phyloP scores from a whole-genome alignment of 2,329 filamentous ascomycete genomes.

The Endoconidiophora laricicola region DNA sequence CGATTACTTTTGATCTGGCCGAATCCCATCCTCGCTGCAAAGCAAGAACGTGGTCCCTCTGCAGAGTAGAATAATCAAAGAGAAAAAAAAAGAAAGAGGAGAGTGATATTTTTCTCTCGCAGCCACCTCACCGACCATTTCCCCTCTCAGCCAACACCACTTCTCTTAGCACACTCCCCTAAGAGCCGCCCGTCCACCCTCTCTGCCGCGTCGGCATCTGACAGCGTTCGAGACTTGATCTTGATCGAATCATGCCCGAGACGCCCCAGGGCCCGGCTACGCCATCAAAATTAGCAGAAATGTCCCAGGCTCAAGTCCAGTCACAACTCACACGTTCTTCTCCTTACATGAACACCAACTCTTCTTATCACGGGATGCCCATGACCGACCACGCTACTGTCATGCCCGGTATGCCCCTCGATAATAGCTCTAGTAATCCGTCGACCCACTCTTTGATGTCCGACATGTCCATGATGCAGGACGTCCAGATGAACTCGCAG shows the following conservation, averaged over 20 bases:
- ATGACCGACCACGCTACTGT: conserved; percentile 7
- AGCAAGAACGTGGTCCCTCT: background rate
- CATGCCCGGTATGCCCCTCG: conserved; percentile 6
- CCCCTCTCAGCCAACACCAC: background rate
- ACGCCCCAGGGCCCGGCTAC: conserved; percentile 1
- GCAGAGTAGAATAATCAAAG: conserved; percentile 6
- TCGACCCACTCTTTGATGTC: conserved; percentile 8
- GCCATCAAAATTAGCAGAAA: background rate
- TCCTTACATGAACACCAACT: conserved; percentile 2
- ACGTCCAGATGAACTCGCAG: conserved; percentile 6
- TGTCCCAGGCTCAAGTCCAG: background rate
- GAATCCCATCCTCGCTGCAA: background rate
- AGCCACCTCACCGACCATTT: background rate
- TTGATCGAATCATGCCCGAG: conserved; percentile 2
- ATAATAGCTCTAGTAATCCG: background rate
- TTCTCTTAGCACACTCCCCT: background rate
- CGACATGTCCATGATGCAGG: conserved; percentile 7
- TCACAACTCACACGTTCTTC: background rate
- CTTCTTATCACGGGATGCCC: background rate
- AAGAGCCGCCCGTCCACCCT: background rate
- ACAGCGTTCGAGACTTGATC: conserved; percentile 1
- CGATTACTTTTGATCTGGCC: conserved; percentile 12
- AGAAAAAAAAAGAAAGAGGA: conserved; percentile 6
- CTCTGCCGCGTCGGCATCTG: background rate
- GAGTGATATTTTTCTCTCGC: conserved; percentile 8